Base-by-base conservation (phyloP, 371 early-diverging fungal genomes). In the Polyrhizophydium stewartii region DNA sequence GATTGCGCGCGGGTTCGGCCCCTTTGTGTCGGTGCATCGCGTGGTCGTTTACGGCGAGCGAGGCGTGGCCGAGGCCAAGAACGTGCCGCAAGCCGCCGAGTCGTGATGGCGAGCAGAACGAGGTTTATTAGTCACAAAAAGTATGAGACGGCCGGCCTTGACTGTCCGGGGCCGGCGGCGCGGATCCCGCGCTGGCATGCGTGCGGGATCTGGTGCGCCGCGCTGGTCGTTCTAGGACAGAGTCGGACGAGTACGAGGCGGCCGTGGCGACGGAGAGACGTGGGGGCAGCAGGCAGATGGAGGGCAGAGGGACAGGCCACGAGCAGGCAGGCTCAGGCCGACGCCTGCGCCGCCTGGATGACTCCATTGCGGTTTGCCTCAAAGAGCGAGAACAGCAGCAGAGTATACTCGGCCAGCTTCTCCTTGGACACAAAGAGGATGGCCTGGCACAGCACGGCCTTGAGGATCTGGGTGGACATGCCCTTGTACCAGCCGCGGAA, bases 391-490 rank as follows among this genome's bases (percentile, higher is more conserved):
- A 78, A 75, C 21, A 78, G 37, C 35, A 68, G 16, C 27, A 78
- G 30, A 13, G 78, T 73, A 53, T 67, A 73, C 13, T 51, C 41
- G 31, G 65, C 40, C 32, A 94, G 82, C 65, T 92, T 85, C 64
- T 97, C 97, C 76, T 94, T 96, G 77, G 91, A 86, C 80, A 94
- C 88, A 70, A 97, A 93, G 58, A 97, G 75, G 56, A 97, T 81
- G 12, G 97, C 96, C 72, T 97, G 97, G 10, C 92, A 89, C 51
- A 97, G 77, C 17, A 97, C 97, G 7, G 96, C 98, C 81, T 97
- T 97, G 62, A 86, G 81, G 63, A 97, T 95, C 75, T 97, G 97
- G 19, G 96, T 87, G 72, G 90, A 85, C 92, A 97, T 93, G 38
- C 97, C 98, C 77, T 89, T 90, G 83, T 94, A 97, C 92, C 90